Conservation (phyloP, 148 eudicot genomes). For the Drosera capensis region DNA sequence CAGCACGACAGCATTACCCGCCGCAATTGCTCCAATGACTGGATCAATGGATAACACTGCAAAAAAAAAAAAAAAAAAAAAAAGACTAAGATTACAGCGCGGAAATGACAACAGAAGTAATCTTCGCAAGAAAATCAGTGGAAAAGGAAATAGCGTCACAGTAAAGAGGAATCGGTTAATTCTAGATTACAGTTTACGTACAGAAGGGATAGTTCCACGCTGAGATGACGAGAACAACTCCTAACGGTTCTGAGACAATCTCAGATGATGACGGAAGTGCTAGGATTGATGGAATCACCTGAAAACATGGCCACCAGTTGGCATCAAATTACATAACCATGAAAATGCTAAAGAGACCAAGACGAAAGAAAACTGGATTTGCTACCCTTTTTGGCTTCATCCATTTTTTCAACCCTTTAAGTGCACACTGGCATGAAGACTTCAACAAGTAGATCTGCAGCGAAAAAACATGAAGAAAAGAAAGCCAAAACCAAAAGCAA, state of each 20-base stretch:
- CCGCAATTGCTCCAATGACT: constrained; percentile 81
- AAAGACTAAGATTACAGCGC: not conserved
- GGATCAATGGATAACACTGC: constrained; percentile 80
- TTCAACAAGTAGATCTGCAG: too few relatives aligned
- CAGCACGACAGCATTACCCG: constrained; percentile 79
- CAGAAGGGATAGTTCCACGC: constrained; percentile 88
- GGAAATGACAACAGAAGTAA: not conserved
- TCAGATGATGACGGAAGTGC: constrained; percentile 55
- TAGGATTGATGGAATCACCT: constrained; percentile 40
- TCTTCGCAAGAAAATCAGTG: not conserved
- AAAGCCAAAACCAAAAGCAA: too few relatives aligned
- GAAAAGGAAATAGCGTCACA: not conserved
- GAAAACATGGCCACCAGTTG: constrained; percentile 2
- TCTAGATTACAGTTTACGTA: constrained; percentile 22
- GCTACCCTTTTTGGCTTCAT: too few relatives aligned
- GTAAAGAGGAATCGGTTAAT: not conserved
- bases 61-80: not conserved
- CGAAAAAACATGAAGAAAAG: too few relatives aligned
- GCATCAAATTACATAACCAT: not conserved
- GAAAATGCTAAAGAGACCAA: not conserved
- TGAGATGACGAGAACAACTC: constrained; percentile 58
- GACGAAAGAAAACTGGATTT: not conserved
- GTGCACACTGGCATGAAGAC: too few relatives aligned
- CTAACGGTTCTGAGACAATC: constrained; percentile 56
- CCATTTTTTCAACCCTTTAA: too few relatives aligned